These are phyloP conservation scores for Kodamaea kaohsiungensis DNA, from an alignment of 805 yeast genomes.

Conservation along the genomic window DNA sequence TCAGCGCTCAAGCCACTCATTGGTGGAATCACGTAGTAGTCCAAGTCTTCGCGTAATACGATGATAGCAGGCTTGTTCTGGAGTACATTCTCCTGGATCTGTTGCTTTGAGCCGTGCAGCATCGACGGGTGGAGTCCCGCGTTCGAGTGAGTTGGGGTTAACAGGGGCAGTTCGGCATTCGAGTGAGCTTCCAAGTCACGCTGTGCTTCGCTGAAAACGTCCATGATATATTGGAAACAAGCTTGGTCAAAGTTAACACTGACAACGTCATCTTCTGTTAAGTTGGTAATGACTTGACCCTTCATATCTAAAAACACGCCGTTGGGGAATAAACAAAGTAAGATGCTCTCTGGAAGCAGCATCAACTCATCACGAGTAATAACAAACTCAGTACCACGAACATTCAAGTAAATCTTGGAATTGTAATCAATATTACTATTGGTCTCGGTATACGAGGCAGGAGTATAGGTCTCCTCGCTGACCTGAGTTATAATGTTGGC, in stretches of 20 bases:
- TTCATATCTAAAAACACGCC: conserved; percentile 80
- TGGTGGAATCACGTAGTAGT: conserved; percentile 88
- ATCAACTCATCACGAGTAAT: conserved; percentile 86
- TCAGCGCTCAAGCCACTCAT: conserved; percentile 52
- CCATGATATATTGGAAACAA: conserved; percentile 82
- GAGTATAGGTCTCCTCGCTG: conserved; percentile 34
- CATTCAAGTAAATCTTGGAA: conserved; percentile 72
- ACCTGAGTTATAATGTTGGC: conserved; percentile 74
- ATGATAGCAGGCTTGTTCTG: conserved; percentile 86
- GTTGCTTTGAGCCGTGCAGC: conserved; percentile 25
- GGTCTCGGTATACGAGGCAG: conserved; percentile 23
- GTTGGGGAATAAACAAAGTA: conserved; percentile 84
- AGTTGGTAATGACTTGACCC: conserved; percentile 75
- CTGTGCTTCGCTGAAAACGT: conserved; percentile 69
- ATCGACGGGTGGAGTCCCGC: conserved; percentile 13
- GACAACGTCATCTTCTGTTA: conserved; percentile 79
- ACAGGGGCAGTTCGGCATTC: conserved; percentile 33
- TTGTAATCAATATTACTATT: conserved; percentile 50
- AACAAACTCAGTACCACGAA: conserved; percentile 72
- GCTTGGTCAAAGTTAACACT: conserved; percentile 83
- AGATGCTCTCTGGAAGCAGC: conserved; percentile 87
- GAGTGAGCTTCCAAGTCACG: conserved; percentile 43
- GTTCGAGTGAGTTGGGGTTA: conserved; percentile 4
- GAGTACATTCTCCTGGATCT: conserved; percentile 49
- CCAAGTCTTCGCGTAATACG: conserved; percentile 90